phyloP scores from a whole-genome alignment of 768 basidiomycete genomes.

The Tricholoma sp. region DNA sequence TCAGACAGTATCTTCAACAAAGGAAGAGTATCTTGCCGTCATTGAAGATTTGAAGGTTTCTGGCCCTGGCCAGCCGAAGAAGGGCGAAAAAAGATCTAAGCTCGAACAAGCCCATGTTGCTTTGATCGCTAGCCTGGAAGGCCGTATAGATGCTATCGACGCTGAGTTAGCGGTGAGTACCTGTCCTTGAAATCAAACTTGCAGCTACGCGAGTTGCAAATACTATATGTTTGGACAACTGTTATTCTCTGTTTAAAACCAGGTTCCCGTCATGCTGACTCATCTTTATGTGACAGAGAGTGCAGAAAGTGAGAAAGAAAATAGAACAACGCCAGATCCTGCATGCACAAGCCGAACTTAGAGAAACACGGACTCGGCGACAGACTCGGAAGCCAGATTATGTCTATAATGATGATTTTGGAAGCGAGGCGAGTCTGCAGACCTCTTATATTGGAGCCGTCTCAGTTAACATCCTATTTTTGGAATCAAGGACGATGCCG shows the following conservation, averaged over 20 bases:
- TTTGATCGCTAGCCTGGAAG: conserved; percentile 59
- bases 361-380: conserved; percentile 74
- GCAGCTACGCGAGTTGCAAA: conserved; percentile 1
- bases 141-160: conserved; percentile 61
- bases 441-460: conserved; percentile 11
- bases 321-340: conserved; percentile 61
- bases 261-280: conserved; percentile 5
- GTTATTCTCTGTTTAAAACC: conserved; percentile 4
- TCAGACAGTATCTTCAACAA: conserved; percentile 63
- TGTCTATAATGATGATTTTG: conserved; percentile 63
- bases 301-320: conserved; percentile 64
- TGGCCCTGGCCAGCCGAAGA: conserved; percentile 40
- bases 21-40: conserved; percentile 64
- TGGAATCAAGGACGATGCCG: conserved; percentile 49
- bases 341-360: conserved; percentile 71
- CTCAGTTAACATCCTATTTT: conserved; percentile 24
- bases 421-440: conserved; percentile 54
- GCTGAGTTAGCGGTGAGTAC: conserved; percentile 65
- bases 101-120: conserved; percentile 55
- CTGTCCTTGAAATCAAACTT: conserved; percentile 6
- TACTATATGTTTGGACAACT: neutral
- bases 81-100: conserved; percentile 47
- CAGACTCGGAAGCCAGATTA: conserved; percentile 75
- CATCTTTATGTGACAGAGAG: conserved; percentile 42
- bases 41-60: conserved; percentile 56